These are phyloP conservation scores for Lathyrus tuberosus DNA, from an alignment of 306 rosid species.

Conservation along the genomic window DNA sequence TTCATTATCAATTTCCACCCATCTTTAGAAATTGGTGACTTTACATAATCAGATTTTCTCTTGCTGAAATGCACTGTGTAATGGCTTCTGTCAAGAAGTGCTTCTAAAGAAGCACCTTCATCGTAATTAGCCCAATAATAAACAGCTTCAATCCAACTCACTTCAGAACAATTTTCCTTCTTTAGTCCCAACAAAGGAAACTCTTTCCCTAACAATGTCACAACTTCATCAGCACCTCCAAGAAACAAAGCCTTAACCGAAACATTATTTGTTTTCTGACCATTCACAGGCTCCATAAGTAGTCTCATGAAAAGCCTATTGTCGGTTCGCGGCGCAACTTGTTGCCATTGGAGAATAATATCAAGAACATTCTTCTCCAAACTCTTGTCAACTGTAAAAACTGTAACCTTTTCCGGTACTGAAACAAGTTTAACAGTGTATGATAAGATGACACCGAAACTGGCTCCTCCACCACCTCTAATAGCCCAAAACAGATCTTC, in stretches of 20 bases:
- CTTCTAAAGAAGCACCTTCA: constrained; percentile 37
- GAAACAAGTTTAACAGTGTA: constrained; percentile 51
- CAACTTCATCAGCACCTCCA: constrained; percentile 55
- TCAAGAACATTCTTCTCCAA: constrained; percentile 48
- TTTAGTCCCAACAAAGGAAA: constrained; percentile 60
- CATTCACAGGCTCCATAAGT: constrained; percentile 48
- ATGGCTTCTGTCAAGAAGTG: constrained; percentile 54
- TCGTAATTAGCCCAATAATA: constrained; percentile 58
- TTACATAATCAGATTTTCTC: constrained; percentile 74
- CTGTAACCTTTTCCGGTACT: constrained; percentile 50
- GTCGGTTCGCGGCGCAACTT: constrained; percentile 56
- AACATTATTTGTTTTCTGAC: constrained; percentile 41
- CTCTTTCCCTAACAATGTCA: constrained; percentile 50
- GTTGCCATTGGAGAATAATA: constrained; percentile 51
- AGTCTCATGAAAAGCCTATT: constrained; percentile 66
- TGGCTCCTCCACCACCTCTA: constrained; percentile 67
- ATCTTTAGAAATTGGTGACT: constrained; percentile 52
- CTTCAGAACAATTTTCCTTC: constrained; percentile 54
- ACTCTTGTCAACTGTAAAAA: constrained; percentile 47
- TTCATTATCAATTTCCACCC: constrained; percentile 57
- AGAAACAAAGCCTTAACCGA: constrained; percentile 53
- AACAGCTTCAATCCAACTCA: constrained; percentile 67
- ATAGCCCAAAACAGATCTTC: constrained; percentile 64
- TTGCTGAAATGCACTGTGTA: constrained; percentile 43
- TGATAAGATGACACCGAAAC: constrained; percentile 68